Evolutionary conservation across 257 asterid species (phyloP), one percentile per base, ranked within the genome.

Genomic region (Scutellaria galericulata): DNA sequence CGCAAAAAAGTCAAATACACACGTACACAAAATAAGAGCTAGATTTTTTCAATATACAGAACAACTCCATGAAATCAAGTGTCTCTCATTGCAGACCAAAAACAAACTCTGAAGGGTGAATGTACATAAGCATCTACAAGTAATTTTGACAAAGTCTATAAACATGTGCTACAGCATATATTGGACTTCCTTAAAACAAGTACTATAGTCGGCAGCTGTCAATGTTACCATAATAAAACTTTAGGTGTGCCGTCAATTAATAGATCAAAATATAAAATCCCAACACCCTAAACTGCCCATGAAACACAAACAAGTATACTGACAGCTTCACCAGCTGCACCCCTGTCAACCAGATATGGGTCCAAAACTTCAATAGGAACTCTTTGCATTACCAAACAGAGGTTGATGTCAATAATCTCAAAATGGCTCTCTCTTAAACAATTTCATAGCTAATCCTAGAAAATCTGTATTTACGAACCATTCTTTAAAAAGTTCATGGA

Each of bases 61-160:
- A 65, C 14, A 53, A 24, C 42, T 37, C 37, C 45, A n/a, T 66
- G 64, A 42, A 46, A 48, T 31, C 18, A 14, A 40, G 64, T 7
- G 76, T 4, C 70, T 37, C 68, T 45, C 12, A 47, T 53, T 46
- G 79, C 52, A 40, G 46, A 75, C 50, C 20, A 58, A 55, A 44
- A 44, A 65, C 48, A n/a, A 59, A 63, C 50, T 72, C 60, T 11
- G 48, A 73, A 7, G 48, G 40, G 41, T 3, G 42, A 22, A 62
- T 46, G 27, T 14, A 56, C 56, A 55, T 20, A 27, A 13, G 50
- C 64, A 27, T 68, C 62, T 68, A 57, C 58, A 48, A 59, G 42
- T 59, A 58, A 44, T 58, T 56, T n/a, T 58, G 68, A 48, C 68
- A 75, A 67, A 11, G 31, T 40, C 24, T 53, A 68, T 14, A 60